phyloP scores from a whole-genome alignment of 2,329 filamentous ascomycete species.

The Calonectria pteridis region DNA sequence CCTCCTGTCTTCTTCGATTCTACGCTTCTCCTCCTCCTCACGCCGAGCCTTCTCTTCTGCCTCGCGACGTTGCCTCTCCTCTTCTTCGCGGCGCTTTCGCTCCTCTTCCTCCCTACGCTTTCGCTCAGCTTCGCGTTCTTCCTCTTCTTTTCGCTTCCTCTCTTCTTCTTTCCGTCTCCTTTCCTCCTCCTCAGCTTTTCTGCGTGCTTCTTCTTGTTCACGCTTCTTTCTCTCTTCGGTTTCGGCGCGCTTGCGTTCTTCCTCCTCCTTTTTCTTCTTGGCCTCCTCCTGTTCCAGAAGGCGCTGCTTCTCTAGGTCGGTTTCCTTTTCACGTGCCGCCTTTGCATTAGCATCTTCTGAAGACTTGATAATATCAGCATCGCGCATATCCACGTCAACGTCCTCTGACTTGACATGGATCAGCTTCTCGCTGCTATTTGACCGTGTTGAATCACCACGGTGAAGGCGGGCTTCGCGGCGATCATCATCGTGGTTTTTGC shows the following conservation, averaged over 20 bases:
- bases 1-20: constrained; percentile 55
- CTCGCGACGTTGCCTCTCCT: constrained; percentile 52
- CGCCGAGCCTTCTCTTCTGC: constrained; percentile 51
- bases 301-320: constrained; percentile 44
- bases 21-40: constrained; percentile 54
- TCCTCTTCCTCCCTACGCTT: constrained; percentile 55
- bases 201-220: constrained; percentile 37
- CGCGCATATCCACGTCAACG: constrained; percentile 67
- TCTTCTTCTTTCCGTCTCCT: constrained; percentile 51
- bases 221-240: constrained; percentile 49
- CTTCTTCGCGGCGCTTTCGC: constrained; percentile 49
- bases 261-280: constrained; percentile 51
- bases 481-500: constrained; percentile 58
- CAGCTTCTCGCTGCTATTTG: constrained; percentile 57
- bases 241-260: constrained; percentile 35
- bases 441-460: constrained; percentile 57
- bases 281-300: constrained; percentile 48
- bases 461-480: constrained; percentile 53
- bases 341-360: constrained; percentile 46
- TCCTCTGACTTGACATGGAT: constrained; percentile 72
- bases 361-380: constrained; percentile 53
- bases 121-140: constrained; percentile 51
- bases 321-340: constrained; percentile 53
- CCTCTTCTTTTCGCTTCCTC: constrained; percentile 45
- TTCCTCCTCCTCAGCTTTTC: constrained; percentile 49